Evolutionary conservation across 768 basidiomycete genomes (phyloP).

Genomic region (Mycena polygramma): DNA sequence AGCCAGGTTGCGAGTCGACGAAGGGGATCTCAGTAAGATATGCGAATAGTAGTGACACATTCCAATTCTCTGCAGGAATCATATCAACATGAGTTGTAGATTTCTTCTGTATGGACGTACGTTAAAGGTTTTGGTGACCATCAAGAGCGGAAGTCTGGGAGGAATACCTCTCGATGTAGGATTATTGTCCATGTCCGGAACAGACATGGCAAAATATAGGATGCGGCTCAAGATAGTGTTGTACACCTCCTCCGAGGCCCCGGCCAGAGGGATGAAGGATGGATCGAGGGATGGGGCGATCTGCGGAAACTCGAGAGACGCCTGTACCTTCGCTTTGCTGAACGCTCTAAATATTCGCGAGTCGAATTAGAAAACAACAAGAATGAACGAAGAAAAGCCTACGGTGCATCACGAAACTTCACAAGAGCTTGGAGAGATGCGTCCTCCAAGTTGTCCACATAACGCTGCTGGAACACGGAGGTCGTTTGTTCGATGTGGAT

Average conservation of each 20-base stretch:
- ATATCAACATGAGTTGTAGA: too few species aligned
- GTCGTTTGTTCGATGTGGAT: conserved; percentile 3
- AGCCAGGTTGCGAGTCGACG: not conserved
- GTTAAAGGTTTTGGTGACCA: conserved; percentile 11
- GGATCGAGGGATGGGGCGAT: not conserved
- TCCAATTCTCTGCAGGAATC: conserved; percentile 13
- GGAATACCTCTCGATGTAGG: not conserved
- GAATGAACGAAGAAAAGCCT: not conserved
- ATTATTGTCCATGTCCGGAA: not conserved
- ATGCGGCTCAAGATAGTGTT: conserved; percentile 9
- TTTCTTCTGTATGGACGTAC: not conserved
- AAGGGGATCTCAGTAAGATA: not conserved
- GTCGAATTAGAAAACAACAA: too few species aligned
- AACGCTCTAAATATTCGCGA: too few species aligned
- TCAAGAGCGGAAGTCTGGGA: not conserved
- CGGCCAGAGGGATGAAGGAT: conserved; percentile 15
- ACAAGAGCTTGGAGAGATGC: not conserved
- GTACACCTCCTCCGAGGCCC: not conserved
- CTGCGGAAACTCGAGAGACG: not conserved
- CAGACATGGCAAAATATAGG: conserved; percentile 22
- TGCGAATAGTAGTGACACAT: conserved; percentile 8
- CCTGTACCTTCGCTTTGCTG: not conserved
- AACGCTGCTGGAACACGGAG: not conserved
- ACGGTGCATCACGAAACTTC: not conserved
- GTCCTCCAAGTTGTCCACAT: not conserved